Evolutionary conservation across 2,329 filamentous ascomycete genomes (phyloP), one percentile per base, ranked within the genome.

Genomic region (Coniochaeta hoffmannii): DNA sequence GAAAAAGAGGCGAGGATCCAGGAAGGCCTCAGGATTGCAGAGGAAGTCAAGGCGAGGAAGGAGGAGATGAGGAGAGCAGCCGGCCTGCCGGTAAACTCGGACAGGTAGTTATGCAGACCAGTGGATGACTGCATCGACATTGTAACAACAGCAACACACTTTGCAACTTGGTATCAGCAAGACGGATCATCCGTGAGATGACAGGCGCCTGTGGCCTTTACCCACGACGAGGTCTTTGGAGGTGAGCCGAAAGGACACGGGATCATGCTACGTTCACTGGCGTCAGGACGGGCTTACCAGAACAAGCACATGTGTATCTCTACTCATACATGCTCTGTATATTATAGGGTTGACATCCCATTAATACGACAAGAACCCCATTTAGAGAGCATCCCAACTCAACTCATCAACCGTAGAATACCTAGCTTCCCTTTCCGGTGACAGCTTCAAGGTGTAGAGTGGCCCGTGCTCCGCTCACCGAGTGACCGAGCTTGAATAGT

Each of bases 11-110:
- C 66, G 10, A 67, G 67, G 3, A 59, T 70, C 6, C 62, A 65
- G 4, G 71, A 72, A 32, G 68, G 65, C 17, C 66, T 67, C 58
- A 69, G 67, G 54, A 66, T 68, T 31, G 70, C 71, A 31, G 67
- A 71, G 19, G 75, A 79, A 59, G 70, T 73, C 5, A 71, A 73
- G 56, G 65, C 71, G 30, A 71, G 71, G 58, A 69, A 73, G 59
- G 76, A 79, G 57, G 74, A 77, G 54, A 73, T 80, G 74, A 73
- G 76, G 59, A 73, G 68, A 60, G 76, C 76, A 63, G 74, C 72
- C 34, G 77, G 77, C 1, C 61, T 80, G 36, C 64, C 65, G n/a
- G 61, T 68, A 11, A 71, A 71, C 53, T 38, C 56, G 32, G 59
- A 58, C 34, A 60, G 56, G 35, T 59, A 17, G 50, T n/a, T 31